These are phyloP conservation scores for Cyclotella choctawhatcheeana DNA, from an alignment of 108 stramenopile species.

Conservation along the genomic window DNA sequence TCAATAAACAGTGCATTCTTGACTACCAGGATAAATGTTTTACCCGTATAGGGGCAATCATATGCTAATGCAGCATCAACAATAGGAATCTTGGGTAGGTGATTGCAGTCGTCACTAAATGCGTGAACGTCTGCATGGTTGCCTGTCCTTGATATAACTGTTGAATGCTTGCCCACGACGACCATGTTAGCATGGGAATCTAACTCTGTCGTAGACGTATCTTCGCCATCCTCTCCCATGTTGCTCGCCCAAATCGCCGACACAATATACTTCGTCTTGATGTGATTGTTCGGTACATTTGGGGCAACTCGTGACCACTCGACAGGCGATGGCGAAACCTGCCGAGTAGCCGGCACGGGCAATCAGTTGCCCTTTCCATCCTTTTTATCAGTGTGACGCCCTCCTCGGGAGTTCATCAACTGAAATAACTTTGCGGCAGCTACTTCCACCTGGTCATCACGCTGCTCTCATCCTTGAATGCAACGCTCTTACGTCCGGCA, in stretches of 20 bases:
- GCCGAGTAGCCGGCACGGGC: neutral
- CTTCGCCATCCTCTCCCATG: neutral
- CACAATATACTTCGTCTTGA: no score
- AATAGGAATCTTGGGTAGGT: neutral
- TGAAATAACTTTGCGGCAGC: conserved; percentile 1
- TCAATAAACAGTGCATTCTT: conserved; percentile 44
- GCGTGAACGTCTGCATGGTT: neutral
- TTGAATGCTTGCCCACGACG: neutral
- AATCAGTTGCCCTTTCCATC: neutral
- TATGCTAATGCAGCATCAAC: conserved; percentile 21
- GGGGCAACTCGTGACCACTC: conserved; percentile 4
- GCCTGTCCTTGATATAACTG: neutral
- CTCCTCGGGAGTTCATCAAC: neutral
- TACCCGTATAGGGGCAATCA: conserved; percentile 25
- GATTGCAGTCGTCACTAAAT: neutral
- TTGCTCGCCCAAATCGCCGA: neutral
- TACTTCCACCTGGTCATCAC: neutral
- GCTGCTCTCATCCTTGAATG: no score
- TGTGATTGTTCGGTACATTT: neutral
- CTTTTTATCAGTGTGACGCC: neutral
- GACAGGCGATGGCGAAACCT: neutral
- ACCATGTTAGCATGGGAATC: conserved; percentile 11
- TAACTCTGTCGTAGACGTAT: neutral
- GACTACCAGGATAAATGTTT: conserved; percentile 22
- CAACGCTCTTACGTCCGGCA: neutral